Conservation (phyloP, 2,329 filamentous ascomycete genomes). For the Colletotrichum sojae region DNA sequence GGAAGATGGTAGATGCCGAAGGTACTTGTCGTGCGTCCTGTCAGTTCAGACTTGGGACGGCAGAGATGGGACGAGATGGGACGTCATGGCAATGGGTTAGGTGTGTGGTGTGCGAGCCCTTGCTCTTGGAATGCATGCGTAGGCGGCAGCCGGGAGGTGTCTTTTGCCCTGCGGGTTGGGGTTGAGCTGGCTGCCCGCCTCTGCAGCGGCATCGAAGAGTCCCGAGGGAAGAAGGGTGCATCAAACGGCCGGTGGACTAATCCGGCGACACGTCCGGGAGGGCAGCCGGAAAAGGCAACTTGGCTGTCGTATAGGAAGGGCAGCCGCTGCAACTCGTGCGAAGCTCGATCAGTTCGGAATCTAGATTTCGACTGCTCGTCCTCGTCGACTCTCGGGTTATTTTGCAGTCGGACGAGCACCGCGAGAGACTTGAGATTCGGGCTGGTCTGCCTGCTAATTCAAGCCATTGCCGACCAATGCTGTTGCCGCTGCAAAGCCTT, state of each 20-base stretch:
- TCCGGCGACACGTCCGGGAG: constrained; percentile 8
- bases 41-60: constrained; percentile 3
- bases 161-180: neutral
- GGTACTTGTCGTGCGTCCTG: neutral
- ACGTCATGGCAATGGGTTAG: neutral
- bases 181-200: neutral
- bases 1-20: constrained; percentile 15
- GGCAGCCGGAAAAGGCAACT: neutral
- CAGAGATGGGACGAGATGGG: constrained; percentile 19
- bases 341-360: too few species aligned
- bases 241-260: neutral
- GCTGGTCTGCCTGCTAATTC: too few species aligned
- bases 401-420: too few species aligned
- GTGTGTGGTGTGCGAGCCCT: neutral
- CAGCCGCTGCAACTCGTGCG: too few species aligned
- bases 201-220: constrained; percentile 7
- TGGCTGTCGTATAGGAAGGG: neutral
- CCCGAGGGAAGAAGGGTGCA: constrained; percentile 9
- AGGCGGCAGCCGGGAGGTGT: neutral
- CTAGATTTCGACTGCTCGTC: too few species aligned
- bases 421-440: too few species aligned
- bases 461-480: too few species aligned
- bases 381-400: too few species aligned
- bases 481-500: too few species aligned
- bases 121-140: neutral